These are phyloP conservation scores for Cudoniella acicularis DNA, from an alignment of 495 filamentous ascomycete species.

Conservation along the genomic window DNA sequence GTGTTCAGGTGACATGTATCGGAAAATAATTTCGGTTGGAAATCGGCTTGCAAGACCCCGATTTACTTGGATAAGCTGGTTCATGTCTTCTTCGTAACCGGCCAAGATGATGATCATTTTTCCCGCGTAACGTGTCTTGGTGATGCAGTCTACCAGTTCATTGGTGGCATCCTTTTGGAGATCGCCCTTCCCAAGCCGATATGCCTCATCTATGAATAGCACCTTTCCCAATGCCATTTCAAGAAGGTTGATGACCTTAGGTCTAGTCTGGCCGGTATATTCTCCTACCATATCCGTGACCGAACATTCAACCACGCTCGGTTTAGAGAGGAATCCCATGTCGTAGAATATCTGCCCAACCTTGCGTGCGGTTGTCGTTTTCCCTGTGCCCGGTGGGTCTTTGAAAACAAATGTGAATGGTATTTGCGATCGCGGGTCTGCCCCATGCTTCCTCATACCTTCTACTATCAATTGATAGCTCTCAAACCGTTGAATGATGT, in stretches of 20 bases:
- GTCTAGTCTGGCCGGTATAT: slow-evolving; percentile 57
- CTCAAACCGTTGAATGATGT: slow-evolving; percentile 53
- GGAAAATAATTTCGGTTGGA: too few relatives aligned
- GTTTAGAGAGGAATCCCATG: slow-evolving; percentile 36
- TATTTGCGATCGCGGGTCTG: slow-evolving; percentile 56
- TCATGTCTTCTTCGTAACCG: slow-evolving; percentile 60
- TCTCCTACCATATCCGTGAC: slow-evolving; percentile 37
- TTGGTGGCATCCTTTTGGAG: slow-evolving; percentile 63
- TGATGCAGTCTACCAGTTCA: slow-evolving; percentile 60
- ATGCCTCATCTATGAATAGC: slow-evolving; percentile 62
- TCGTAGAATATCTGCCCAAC: slow-evolving; percentile 43
- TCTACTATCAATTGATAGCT: slow-evolving; percentile 55
- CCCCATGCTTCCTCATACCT: slow-evolving; percentile 40
- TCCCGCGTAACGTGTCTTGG: slow-evolving; percentile 50
- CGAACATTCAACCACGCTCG: slow-evolving; percentile 37
- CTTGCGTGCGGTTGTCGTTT: slow-evolving; percentile 43
- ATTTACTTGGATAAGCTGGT: slow-evolving; percentile 51
- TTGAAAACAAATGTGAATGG: slow-evolving; percentile 62
- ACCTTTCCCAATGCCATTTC: slow-evolving; percentile 58
- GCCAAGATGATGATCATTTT: slow-evolving; percentile 66
- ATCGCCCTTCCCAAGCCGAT: slow-evolving; percentile 42
- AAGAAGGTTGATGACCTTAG: slow-evolving; percentile 55
- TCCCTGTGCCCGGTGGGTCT: slow-evolving; percentile 57
- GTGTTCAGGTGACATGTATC: too few relatives aligned
- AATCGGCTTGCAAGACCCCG: slow-evolving; percentile 50